Percentiles rank a stretch among this genome's conserved stretches.
phyloP scores from a whole-genome alignment of 2,329 filamentous ascomycete genomes.

The Trichoderma guizhouense region DNA sequence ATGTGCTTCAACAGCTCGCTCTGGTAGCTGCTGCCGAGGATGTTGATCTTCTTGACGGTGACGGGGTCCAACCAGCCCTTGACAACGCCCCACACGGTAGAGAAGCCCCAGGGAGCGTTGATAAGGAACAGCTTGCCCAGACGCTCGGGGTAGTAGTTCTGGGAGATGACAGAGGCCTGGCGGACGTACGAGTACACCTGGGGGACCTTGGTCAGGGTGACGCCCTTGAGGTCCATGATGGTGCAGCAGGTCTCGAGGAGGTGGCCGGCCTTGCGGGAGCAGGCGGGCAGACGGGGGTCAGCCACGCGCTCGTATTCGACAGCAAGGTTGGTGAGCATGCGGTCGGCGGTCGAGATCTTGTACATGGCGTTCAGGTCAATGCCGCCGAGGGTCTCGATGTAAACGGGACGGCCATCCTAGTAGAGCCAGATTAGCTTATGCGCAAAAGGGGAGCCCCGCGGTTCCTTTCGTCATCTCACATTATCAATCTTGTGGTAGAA shows the following conservation, averaged over 20 bases:
- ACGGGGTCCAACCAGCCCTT: conserved; percentile 96
- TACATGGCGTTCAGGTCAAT: conserved; percentile 88
- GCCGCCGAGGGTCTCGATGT: conserved; percentile 93
- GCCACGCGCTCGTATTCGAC: conserved; percentile 96
- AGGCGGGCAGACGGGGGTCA: conserved; percentile 89
- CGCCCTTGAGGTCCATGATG: conserved; percentile 96
- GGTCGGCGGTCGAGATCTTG: conserved; percentile 87
- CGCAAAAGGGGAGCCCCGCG: neutral
- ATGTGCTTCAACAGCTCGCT: conserved; percentile 81
- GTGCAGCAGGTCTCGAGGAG: conserved; percentile 97
- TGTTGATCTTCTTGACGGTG: conserved; percentile 92
- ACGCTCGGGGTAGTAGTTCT: conserved; percentile 99
- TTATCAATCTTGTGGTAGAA: conserved; percentile 98
- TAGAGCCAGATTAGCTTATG: conserved; percentile 8
- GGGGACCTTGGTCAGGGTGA: conserved; percentile 75
- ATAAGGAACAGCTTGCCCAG: conserved; percentile 95
- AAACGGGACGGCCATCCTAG: conserved; percentile 91
- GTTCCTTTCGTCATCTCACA: conserved; percentile 38
- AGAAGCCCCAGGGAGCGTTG: conserved; percentile 97
- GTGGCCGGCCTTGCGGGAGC: conserved; percentile 84
- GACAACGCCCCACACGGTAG: conserved; percentile 76
- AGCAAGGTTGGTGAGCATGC: conserved; percentile 95
- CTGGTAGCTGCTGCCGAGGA: conserved; percentile 79
- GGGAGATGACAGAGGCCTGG: conserved; percentile 81
- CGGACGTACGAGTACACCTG: conserved; percentile 87